Conservation (phyloP, 2,329 filamentous ascomycete species). For the Xylaria sp. region DNA sequence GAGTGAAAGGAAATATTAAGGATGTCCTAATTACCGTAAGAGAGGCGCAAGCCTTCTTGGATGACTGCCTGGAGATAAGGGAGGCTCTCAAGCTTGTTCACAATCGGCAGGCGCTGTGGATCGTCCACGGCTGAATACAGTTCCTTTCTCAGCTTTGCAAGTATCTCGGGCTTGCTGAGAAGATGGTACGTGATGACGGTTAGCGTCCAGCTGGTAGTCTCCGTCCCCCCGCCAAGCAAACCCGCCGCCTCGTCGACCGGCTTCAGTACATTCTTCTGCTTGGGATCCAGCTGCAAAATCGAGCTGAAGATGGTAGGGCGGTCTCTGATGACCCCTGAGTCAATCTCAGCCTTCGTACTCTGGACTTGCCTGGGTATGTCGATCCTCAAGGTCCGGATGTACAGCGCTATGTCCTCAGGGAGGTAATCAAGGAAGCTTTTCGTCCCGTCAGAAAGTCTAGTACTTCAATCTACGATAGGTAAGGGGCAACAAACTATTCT, state of each 20-base stretch:
- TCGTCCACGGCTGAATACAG: constrained; percentile 33
- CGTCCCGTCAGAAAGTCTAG: constrained; percentile 1
- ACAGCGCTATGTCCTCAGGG: constrained; percentile 23
- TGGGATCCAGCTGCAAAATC: constrained; percentile 18
- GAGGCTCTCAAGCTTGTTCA: constrained; percentile 39
- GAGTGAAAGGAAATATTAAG: background rate
- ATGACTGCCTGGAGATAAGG: constrained; percentile 44
- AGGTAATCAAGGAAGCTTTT: constrained; percentile 26
- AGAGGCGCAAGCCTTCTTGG: constrained; percentile 42
- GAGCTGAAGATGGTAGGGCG: constrained; percentile 28
- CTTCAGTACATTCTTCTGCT: constrained; percentile 18
- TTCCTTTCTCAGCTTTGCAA: constrained; percentile 36
- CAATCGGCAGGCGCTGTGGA: constrained; percentile 30
- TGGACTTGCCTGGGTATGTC: constrained; percentile 18
- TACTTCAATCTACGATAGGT: background rate
- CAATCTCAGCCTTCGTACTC: constrained; percentile 15
- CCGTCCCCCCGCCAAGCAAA: constrained; percentile 37
- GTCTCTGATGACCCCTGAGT: constrained; percentile 14
- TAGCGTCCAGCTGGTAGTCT: constrained; percentile 36
- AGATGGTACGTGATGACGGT: constrained; percentile 42
- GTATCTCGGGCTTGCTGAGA: constrained; percentile 37
- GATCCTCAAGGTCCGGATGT: constrained; percentile 23
- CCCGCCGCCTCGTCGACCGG: constrained; percentile 25
- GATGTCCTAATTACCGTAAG: constrained; percentile 24
- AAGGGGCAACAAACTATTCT: constrained; percentile 8